Evolutionary conservation across 2,329 filamentous ascomycete species (phyloP).

Genomic region (Apiospora marii): DNA sequence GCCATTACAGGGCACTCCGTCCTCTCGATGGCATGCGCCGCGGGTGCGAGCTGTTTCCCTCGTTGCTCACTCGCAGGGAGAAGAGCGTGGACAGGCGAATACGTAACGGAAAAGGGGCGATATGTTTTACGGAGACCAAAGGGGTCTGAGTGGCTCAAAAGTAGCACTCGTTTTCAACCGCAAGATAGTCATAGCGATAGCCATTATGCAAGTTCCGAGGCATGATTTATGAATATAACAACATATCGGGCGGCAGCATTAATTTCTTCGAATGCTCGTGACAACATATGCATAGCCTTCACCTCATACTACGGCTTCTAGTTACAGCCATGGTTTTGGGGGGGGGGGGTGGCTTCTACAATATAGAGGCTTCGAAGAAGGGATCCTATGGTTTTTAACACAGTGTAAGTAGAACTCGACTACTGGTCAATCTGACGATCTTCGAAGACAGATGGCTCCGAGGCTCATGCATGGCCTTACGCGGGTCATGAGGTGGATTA

Average conservation of each 20-base stretch:
- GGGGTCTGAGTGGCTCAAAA: constrained; percentile 3
- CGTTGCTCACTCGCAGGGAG: neutral
- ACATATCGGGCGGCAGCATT: neutral
- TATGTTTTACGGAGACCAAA: neutral
- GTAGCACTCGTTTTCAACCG: constrained; percentile 13
- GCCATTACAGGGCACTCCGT: neutral
- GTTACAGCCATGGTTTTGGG: too few species aligned
- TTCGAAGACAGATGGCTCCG: too few species aligned
- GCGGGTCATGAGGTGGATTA: too few species aligned
- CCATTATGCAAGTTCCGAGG: constrained; percentile 20
- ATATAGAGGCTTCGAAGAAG: too few species aligned
- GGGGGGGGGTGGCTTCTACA: too few species aligned
- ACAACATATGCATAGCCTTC: neutral
- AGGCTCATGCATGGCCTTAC: too few species aligned
- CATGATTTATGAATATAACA: constrained; percentile 22
- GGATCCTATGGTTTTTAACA: too few species aligned
- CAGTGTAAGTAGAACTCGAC: too few species aligned
- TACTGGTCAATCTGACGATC: too few species aligned
- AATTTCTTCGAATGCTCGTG: neutral
- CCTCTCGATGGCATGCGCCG: neutral
- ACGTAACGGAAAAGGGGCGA: neutral
- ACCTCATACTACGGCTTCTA: too few species aligned
- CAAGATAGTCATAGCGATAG: constrained; percentile 18
- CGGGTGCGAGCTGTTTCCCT: neutral
- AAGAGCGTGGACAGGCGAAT: neutral